phyloP scores from a whole-genome alignment of 768 basidiomycete genomes.

The Lactarius hengduanensis region DNA sequence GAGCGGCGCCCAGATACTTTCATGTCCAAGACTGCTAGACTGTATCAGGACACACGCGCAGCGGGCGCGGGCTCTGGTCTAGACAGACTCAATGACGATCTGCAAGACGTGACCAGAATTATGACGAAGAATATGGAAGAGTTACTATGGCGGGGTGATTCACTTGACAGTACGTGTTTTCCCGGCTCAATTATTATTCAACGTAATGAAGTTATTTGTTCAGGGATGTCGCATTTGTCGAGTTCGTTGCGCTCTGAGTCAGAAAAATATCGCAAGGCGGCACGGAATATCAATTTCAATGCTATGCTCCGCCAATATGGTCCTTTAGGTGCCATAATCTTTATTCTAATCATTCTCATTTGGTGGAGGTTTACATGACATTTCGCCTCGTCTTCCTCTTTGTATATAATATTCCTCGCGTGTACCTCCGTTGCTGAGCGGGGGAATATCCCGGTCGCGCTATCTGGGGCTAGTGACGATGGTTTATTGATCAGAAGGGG shows the following conservation, averaged over 20 bases:
- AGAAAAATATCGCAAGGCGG: slow-evolving; percentile 95
- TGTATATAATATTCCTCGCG: slow-evolving; percentile 22
- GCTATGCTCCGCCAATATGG: slow-evolving; percentile 96
- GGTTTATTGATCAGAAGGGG: slow-evolving; percentile 16
- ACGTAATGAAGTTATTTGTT: slow-evolving; percentile 1
- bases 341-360: slow-evolving; percentile 74
- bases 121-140: slow-evolving; percentile 99
- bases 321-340: slow-evolving; percentile 77
- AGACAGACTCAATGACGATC: slow-evolving; percentile 90
- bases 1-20: slow-evolving; percentile 75
- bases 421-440: slow-evolving; percentile 12
- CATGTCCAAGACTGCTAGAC: slow-evolving; percentile 94
- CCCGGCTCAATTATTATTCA: background rate
- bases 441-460: slow-evolving; percentile 8
- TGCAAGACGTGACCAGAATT: slow-evolving; percentile 97
- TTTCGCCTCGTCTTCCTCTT: background rate
- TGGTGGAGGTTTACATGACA: slow-evolving; percentile 73
- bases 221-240: slow-evolving; percentile 96
- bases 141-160: slow-evolving; percentile 95
- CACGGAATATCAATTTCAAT: slow-evolving; percentile 89
- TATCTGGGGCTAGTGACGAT: slow-evolving; percentile 16
- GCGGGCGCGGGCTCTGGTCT: slow-evolving; percentile 69
- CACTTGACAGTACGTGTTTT: slow-evolving; percentile 75
- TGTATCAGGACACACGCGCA: slow-evolving; percentile 93
- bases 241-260: slow-evolving; percentile 94